Evolutionary conservation across 2,329 filamentous ascomycete species (phyloP), one percentile per base, ranked within the genome.

Genomic region (Colletotrichum filicis): DNA sequence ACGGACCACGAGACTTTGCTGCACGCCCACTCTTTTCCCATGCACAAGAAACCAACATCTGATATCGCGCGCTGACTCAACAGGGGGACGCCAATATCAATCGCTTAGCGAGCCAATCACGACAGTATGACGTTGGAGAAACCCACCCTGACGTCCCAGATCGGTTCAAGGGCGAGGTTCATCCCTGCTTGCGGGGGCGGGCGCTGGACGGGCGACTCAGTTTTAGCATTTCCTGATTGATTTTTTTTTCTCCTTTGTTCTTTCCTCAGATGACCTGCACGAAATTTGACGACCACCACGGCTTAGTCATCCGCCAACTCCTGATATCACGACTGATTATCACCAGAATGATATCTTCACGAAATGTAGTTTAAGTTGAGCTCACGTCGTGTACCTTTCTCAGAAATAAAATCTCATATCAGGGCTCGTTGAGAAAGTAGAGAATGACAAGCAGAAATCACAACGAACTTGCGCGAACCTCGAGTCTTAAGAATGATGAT

Each of bases 61-160:
- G 81, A 82, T 82, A 83, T 82, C 77, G 75, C 75, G 69, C 75
- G 75, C 72, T 76, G 74, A 76, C 75, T 76, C 71, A 78, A 77
- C 81, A 83, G 78, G 81, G 81, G 73, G 74, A 62, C 66, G 72
- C 74, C 76, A 76, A 58, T 77, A 76, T 75, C 75, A 71, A 76
- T 63, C 71, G 76, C 61, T 72, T 76, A 67, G 75, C 76, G 73
- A 78, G 63, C 81, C 81, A 82, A 82, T 82, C 79, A 83, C 7
- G 58, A 35, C 62, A 66, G 71, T 73, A 80, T 81, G 81, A 82
- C 77, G 81, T 82, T 78, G 77, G 70, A 80, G 77, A 77, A 76
- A 74, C 70, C 73, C 74, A 75, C 76, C 42, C 75, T 66, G 59
- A 68, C 62, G 62, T 74, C 71, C 71, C 71, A 72, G 68, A 74